A percentile compares a stretch with the other conserved stretches of the same genome.
Evolutionary conservation across 192 early-diverging fungal species (phyloP).

Genomic region (Coemansia nantahalensis): DNA sequence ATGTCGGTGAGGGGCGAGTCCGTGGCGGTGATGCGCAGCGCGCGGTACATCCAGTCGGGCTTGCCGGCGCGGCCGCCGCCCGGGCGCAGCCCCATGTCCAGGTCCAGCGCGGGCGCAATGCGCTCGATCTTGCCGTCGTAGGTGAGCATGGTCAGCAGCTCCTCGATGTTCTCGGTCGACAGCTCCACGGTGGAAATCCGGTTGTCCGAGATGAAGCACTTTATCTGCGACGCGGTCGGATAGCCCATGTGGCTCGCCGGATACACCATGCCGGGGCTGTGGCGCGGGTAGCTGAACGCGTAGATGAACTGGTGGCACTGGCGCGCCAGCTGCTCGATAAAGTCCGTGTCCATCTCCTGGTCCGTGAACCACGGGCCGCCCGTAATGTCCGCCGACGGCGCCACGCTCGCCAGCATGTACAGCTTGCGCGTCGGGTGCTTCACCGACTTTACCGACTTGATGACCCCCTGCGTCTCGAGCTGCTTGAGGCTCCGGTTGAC

Average conservation of each 20-base stretch:
- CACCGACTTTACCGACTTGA: constrained; percentile 86
- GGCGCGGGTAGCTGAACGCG: constrained; percentile 46
- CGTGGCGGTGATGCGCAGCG: constrained; percentile 54
- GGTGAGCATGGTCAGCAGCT: constrained; percentile 76
- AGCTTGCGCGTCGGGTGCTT: constrained; percentile 88
- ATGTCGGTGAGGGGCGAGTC: constrained; percentile 68
- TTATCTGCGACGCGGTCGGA: constrained; percentile 68
- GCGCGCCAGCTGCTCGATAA: constrained; percentile 74
- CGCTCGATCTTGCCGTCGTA: constrained; percentile 83
- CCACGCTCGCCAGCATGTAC: constrained; percentile 84
- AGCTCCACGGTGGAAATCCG: constrained; percentile 72
- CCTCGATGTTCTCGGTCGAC: constrained; percentile 68
- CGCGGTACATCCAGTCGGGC: constrained; percentile 70
- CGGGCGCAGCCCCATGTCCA: constrained; percentile 55
- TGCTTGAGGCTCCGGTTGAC: constrained; percentile 74
- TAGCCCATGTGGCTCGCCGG: constrained; percentile 65
- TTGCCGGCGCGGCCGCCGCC: constrained; percentile 61
- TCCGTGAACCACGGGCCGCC: constrained; percentile 94
- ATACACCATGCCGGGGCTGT: constrained; percentile 57
- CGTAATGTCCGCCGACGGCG: constrained; percentile 83
- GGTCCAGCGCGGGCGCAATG: constrained; percentile 55
- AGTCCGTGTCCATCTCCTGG: constrained; percentile 86
- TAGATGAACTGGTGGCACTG: constrained; percentile 75
- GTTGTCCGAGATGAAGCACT: constrained; percentile 66
- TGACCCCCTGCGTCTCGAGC: constrained; percentile 76